phyloP scores from a whole-genome alignment of 2,329 filamentous ascomycete species.

The Hortaea werneckii region DNA sequence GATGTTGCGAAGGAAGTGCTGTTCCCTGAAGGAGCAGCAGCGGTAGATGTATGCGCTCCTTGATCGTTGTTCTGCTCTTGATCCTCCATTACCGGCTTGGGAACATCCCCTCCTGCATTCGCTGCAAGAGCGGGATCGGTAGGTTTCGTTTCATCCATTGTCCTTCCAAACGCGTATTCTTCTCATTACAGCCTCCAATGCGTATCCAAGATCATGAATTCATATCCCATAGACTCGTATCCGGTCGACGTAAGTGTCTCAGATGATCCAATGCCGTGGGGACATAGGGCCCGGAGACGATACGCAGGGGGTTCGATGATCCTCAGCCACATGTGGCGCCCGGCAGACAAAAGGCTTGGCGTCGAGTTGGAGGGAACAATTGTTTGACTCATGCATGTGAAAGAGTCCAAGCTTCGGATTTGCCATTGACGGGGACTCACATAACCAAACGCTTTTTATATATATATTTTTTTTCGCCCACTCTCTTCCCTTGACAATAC shows the following conservation, averaged over 20 bases:
- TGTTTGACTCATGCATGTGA: background rate
- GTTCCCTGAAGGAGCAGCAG: background rate
- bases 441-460: too few species aligned
- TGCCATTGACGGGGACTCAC: too few species aligned
- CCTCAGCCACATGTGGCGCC: background rate
- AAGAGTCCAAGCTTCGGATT: background rate
- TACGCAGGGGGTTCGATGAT: background rate
- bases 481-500: too few species aligned
- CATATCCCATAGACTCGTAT: too few species aligned
- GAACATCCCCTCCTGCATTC: slow-evolving; percentile 5
- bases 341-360: background rate
- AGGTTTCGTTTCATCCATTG: slow-evolving; percentile 19
- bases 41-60: background rate
- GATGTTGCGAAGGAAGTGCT: background rate
- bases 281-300: background rate
- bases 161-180: slow-evolving; percentile 3
- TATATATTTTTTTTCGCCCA: too few species aligned
- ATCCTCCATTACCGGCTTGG: slow-evolving; percentile 7
- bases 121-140: slow-evolving; percentile 5
- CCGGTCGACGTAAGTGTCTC: too few species aligned
- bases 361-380: background rate
- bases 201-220: too few species aligned
- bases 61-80: background rate
- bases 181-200: background rate
- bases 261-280: too few species aligned